These are phyloP conservation scores for Cercospora sesami DNA, from an alignment of 2,329 filamentous ascomycete genomes.

Conservation along the genomic window DNA sequence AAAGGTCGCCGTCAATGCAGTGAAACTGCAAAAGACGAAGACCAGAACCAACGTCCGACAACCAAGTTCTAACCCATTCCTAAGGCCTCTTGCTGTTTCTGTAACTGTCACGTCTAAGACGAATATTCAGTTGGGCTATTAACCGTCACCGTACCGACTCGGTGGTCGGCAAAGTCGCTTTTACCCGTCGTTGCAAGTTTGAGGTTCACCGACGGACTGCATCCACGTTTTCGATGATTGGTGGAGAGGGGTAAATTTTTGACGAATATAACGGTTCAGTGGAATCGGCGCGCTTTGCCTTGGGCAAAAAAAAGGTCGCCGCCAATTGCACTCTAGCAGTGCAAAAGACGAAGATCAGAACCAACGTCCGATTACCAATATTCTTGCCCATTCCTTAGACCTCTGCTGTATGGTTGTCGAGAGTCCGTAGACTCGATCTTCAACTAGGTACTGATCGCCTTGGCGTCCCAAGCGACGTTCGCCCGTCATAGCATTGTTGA, in stretches of 20 bases:
- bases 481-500: background rate
- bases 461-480: background rate
- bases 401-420: background rate
- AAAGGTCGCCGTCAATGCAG: background rate
- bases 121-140: background rate
- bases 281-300: background rate
- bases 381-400: background rate
- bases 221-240: background rate
- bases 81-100: background rate
- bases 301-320: background rate
- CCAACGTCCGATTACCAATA: background rate
- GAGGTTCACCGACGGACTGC: background rate
- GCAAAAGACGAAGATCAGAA: background rate
- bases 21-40: background rate
- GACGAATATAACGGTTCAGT: background rate
- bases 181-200: background rate
- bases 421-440: background rate
- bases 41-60: background rate
- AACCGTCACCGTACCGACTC: background rate
- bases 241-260: background rate
- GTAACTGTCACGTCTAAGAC: background rate
- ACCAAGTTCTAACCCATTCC: background rate
- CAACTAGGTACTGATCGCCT: too few species aligned
- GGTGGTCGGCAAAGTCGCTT: background rate
- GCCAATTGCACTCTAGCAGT: background rate